A percentile compares a stretch with the other conserved stretches of the same genome.
These are phyloP conservation scores for Singerocomus rubriflavus DNA, from an alignment of 1,284 basidiomycete species.

Conservation along the genomic window DNA sequence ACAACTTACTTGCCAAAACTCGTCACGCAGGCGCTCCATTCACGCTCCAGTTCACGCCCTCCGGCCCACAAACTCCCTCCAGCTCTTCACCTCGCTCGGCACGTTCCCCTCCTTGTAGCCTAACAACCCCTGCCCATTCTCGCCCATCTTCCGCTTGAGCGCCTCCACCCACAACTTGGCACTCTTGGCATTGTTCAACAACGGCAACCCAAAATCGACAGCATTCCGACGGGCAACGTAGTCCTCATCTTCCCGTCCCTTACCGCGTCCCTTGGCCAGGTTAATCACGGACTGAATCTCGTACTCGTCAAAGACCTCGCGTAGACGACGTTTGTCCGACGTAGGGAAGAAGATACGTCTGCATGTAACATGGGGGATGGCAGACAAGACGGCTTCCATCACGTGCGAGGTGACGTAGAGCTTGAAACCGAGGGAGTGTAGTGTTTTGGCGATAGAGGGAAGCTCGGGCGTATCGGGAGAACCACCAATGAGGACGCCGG, in stretches of 20 bases:
- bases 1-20: not conserved
- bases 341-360: constrained; percentile 97
- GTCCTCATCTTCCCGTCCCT: constrained; percentile 85
- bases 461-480: constrained; percentile 84
- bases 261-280: constrained; percentile 80
- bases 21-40: not conserved
- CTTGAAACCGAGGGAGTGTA: constrained; percentile 86
- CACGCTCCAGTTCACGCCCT: constrained; percentile 57
- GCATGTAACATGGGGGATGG: constrained; percentile 72
- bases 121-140: constrained; percentile 73
- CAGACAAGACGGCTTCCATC: constrained; percentile 85
- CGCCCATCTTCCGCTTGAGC: constrained; percentile 83
- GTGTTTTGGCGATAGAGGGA: constrained; percentile 70
- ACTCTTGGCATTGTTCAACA: constrained; percentile 89
- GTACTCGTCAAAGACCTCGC: constrained; percentile 91
- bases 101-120: constrained; percentile 88
- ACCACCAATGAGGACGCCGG: constrained; percentile 86
- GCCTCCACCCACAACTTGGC: constrained; percentile 92
- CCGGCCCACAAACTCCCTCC: constrained; percentile 82
- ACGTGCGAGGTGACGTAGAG: constrained; percentile 82
- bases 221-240: constrained; percentile 92
- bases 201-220: constrained; percentile 86
- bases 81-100: constrained; percentile 91
- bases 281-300: constrained; percentile 97
- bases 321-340: constrained; percentile 93